Evolutionary conservation across 306 rosid genomes (phyloP).

Genomic region (Alnus glutinosa): DNA sequence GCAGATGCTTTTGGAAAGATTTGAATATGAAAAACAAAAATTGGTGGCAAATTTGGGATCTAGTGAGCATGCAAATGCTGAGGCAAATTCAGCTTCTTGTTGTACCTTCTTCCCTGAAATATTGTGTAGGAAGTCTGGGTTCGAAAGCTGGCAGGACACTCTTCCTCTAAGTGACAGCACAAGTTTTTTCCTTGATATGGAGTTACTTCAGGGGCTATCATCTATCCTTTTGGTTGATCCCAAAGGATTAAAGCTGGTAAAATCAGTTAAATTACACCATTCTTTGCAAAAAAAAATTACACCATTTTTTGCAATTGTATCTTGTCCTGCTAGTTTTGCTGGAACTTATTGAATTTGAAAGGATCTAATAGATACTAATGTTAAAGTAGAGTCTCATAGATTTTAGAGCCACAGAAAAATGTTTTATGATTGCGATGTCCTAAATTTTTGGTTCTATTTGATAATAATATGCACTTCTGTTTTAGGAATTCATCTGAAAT

Average conservation of each 20-base stretch:
- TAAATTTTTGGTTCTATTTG: not conserved
- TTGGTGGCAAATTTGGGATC: conserved; percentile 37
- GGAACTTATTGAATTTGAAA: not conserved
- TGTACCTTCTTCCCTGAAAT: conserved; percentile 52
- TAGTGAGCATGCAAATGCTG: conserved; percentile 26
- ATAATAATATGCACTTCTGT: not conserved
- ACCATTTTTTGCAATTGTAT: not conserved
- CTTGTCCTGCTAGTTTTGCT: not conserved
- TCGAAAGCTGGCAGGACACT: conserved; percentile 60
- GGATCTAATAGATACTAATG: not conserved
- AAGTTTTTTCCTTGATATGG: conserved; percentile 73
- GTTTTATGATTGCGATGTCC: not conserved
- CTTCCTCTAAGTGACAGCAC: conserved; percentile 55
- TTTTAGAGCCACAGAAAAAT: not conserved
- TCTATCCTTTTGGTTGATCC: conserved; percentile 52
- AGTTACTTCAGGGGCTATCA: conserved; percentile 59
- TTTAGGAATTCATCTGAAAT: not conserved
- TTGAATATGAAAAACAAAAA: conserved; percentile 47
- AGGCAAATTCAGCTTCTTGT: conserved; percentile 44
- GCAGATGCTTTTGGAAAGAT: conserved; percentile 54
- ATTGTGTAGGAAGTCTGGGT: conserved; percentile 44
- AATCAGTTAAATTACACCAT: conserved; percentile 8
- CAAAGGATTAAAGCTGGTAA: conserved; percentile 46
- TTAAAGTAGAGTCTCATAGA: not conserved
- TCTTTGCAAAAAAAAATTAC: not conserved